Percentiles rank a stretch among this genome's conserved stretches.
phyloP scores from a whole-genome alignment of 345 rosid species.

The Boechera stricta region DNA sequence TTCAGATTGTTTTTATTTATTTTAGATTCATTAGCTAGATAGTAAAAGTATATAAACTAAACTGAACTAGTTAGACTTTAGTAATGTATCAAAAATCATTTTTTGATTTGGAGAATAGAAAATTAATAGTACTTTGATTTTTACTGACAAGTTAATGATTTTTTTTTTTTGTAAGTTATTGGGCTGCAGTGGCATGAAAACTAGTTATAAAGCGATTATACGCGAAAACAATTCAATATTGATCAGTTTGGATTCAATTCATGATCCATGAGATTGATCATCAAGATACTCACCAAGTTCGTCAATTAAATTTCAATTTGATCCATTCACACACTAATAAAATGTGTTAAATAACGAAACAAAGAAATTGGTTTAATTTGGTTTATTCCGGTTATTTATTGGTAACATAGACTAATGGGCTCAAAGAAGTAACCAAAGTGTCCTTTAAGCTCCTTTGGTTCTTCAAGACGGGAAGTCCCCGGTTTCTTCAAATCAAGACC shows the following conservation, averaged over 20 bases:
- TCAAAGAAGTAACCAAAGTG: constrained; percentile 53
- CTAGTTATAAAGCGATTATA: no score
- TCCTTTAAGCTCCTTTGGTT: constrained; percentile 60
- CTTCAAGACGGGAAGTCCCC: constrained; percentile 54
- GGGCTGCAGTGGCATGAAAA: no score
- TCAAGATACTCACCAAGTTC: constrained; percentile 59
- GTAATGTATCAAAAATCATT: background rate
- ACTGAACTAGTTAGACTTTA: background rate
- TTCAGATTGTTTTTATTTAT: background rate
- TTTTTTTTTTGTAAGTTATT: constrained; percentile 29
- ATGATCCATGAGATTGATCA: constrained; percentile 81
- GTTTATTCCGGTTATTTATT: background rate
- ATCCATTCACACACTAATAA: background rate
- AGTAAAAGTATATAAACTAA: no score
- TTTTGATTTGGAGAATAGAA: background rate
- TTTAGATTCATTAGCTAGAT: background rate
- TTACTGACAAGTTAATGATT: background rate
- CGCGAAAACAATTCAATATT: constrained; percentile 69
- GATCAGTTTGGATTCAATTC: constrained; percentile 62
- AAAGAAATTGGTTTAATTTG: background rate
- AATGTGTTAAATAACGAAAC: background rate
- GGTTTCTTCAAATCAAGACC: constrained; percentile 51
- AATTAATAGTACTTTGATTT: no score
- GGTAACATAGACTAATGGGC: constrained; percentile 44
- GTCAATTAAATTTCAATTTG: background rate